Conservation (phyloP, 495 filamentous ascomycete species). For the Tuber borchii region DNA sequence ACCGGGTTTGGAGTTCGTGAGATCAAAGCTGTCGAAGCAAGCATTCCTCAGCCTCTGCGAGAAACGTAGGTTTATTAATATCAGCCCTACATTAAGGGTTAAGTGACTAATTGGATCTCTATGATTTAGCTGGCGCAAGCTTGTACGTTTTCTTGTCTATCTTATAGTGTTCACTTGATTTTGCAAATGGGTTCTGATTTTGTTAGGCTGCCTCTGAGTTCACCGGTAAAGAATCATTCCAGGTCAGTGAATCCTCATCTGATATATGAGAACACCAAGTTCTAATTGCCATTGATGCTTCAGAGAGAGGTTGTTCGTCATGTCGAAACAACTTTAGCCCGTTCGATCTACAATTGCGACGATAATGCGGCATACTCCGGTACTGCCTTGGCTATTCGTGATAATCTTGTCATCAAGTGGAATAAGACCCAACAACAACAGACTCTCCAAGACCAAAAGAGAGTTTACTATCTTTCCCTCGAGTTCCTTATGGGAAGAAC, state of each 20-base stretch:
- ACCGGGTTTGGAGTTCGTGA: slow-evolving; percentile 85
- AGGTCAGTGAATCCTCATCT: slow-evolving; percentile 45
- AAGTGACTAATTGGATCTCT: slow-evolving; percentile 16
- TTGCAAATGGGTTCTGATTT: slow-evolving; percentile 17
- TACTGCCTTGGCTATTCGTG: slow-evolving; percentile 81
- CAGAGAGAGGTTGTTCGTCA: slow-evolving; percentile 81
- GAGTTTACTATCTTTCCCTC: slow-evolving; percentile 91
- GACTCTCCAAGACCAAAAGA: slow-evolving; percentile 81
- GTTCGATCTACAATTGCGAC: slow-evolving; percentile 97
- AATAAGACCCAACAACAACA: slow-evolving; percentile 96
- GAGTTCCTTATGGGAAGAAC: slow-evolving; percentile 97
- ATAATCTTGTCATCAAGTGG: slow-evolving; percentile 90
- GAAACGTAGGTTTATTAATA: slow-evolving; percentile 55
- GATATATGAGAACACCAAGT: slow-evolving; percentile 2
- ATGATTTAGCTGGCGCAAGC: slow-evolving; percentile 65
- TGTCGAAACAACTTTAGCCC: slow-evolving; percentile 92
- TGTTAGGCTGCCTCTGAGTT: slow-evolving; percentile 61
- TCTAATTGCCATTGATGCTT: slow-evolving; percentile 38
- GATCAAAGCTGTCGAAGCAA: slow-evolving; percentile 86
- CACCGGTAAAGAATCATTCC: slow-evolving; percentile 65
- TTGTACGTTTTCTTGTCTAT: slow-evolving; percentile 49
- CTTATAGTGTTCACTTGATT: not conserved
- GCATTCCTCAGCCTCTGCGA: slow-evolving; percentile 81
- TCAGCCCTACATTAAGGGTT: not conserved
- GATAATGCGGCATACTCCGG: slow-evolving; percentile 90